phyloP scores from a whole-genome alignment of 1,284 basidiomycete species.

The Inonotus obliquus region DNA sequence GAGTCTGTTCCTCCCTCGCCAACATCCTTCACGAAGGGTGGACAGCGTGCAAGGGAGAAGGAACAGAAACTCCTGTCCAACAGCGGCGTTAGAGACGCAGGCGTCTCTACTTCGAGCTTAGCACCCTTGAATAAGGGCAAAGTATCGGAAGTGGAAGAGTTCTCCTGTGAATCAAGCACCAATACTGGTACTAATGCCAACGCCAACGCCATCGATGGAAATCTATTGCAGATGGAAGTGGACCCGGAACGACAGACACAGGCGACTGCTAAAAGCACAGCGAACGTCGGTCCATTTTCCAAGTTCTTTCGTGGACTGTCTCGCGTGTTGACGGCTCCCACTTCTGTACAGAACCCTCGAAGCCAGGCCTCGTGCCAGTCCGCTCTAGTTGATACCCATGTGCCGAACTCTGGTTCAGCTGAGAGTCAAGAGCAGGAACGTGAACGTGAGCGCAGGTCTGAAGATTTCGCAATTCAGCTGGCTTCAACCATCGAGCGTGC shows the following conservation, averaged over 20 bases:
- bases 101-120: background rate
- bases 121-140: background rate
- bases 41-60: conserved; percentile 2
- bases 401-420: background rate
- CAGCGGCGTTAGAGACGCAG: background rate
- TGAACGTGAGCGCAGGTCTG: background rate
- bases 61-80: background rate
- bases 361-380: background rate
- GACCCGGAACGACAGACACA: background rate
- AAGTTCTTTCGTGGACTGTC: background rate
- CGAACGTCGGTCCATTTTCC: conserved; percentile 4
- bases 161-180: background rate
- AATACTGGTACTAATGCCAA: background rate
- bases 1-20: background rate
- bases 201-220: background rate
- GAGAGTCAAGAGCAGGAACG: background rate
- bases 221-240: background rate
- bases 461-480: background rate
- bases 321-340: background rate
- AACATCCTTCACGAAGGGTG: conserved; percentile 3
- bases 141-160: background rate
- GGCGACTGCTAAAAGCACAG: background rate
- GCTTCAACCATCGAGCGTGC: background rate
- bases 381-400: background rate
- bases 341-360: background rate